These are phyloP conservation scores for Ophiostoma perfectum DNA, from an alignment of 2,329 filamentous ascomycete species.

Conservation along the genomic window DNA sequence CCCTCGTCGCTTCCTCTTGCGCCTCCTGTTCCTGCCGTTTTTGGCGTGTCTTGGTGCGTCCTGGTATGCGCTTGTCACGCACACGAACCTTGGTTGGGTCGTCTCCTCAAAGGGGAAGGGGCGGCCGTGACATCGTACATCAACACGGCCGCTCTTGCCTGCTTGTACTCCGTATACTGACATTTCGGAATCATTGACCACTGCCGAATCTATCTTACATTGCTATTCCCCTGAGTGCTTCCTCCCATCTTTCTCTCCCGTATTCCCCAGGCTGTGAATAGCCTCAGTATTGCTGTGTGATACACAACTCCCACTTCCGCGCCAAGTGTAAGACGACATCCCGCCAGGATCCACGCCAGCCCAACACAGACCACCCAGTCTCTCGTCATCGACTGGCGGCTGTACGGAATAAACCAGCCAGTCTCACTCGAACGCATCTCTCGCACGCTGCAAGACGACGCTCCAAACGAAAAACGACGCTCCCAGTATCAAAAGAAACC, in stretches of 20 bases:
- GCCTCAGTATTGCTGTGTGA: neutral
- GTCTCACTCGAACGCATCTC: neutral
- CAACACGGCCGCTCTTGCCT: neutral
- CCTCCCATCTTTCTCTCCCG: neutral
- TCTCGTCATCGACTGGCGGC: neutral
- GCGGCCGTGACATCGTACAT: neutral
- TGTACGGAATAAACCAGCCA: neutral
- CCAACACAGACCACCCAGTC: neutral
- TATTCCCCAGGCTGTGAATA: neutral
- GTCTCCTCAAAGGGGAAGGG: neutral
- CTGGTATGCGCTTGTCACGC: neutral
- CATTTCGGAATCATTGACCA: neutral
- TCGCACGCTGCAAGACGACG: neutral
- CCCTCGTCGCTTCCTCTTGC: neutral
- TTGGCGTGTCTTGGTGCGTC: constrained; percentile 1
- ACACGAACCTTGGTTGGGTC: neutral
- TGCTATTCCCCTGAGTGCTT: neutral
- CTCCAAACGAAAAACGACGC: too few species aligned
- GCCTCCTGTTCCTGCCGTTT: constrained; percentile 1
- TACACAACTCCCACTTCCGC: neutral
- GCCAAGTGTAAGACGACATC: constrained; percentile 14
- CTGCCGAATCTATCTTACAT: neutral
- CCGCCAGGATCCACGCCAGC: constrained; percentile 1
- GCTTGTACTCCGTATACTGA: neutral
- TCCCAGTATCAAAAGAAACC: too few species aligned